These are phyloP conservation scores for Cordyceps farinosa DNA, from an alignment of 2,329 filamentous ascomycete genomes.

Conservation along the genomic window DNA sequence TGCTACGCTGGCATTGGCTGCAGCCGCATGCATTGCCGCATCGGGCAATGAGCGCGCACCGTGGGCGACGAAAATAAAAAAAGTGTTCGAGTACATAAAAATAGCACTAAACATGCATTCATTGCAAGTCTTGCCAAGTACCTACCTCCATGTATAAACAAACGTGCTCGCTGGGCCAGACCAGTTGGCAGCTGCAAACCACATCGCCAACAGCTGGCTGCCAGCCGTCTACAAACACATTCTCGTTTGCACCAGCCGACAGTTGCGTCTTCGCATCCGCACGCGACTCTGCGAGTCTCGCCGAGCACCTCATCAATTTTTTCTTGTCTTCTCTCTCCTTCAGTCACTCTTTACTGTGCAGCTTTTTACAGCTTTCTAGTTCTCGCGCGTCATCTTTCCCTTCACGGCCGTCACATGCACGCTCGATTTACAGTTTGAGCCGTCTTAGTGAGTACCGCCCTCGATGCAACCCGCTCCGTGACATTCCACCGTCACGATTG, in stretches of 20 bases:
- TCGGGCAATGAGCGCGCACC: not conserved
- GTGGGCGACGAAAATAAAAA: not conserved
- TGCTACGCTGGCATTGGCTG: not conserved
- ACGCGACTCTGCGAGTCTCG: not conserved
- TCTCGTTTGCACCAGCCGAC: not conserved
- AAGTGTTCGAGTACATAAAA: not conserved
- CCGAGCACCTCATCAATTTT: not conserved
- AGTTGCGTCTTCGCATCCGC: not conserved
- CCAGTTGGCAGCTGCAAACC: slow-evolving; percentile 4
- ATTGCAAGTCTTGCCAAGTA: not conserved
- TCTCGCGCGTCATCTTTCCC: not conserved
- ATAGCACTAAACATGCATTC: not conserved
- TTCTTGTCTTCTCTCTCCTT: not conserved
- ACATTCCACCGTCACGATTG: not conserved
- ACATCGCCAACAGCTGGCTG: not conserved
- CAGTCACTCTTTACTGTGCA: slow-evolving; percentile 1
- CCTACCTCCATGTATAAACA: not conserved
- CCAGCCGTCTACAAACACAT: not conserved
- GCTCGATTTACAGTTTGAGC: slow-evolving; percentile 3
- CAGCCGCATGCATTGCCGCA: not conserved
- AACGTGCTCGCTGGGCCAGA: not conserved
- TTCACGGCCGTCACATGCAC: not conserved
- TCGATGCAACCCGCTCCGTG: not conserved
- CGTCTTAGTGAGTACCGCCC: not conserved
- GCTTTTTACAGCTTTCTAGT: not conserved